These are phyloP conservation scores for Cercis canadensis DNA, from an alignment of 306 rosid species.

Conservation along the genomic window DNA sequence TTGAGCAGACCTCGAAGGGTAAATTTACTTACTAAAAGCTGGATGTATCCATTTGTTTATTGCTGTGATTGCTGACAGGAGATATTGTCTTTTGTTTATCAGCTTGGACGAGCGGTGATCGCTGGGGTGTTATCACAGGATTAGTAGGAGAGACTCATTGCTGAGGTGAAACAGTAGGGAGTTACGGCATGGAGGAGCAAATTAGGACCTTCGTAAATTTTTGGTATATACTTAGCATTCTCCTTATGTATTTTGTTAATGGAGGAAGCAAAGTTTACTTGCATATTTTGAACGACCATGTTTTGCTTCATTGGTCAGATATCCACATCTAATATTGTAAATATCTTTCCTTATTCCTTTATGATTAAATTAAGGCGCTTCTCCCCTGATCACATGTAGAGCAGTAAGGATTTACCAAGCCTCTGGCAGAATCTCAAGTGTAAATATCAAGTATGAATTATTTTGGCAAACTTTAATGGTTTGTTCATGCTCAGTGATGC, in stretches of 20 bases:
- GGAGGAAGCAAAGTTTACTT: too few species aligned
- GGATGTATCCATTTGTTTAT: conserved; percentile 2
- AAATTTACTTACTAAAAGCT: conserved; percentile 5
- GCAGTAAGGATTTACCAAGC: too few species aligned
- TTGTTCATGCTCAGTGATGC: too few species aligned
- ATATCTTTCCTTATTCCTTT: too few species aligned
- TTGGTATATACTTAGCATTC: not conserved
- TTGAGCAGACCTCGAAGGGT: conserved; percentile 74
- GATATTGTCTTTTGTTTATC: conserved; percentile 30
- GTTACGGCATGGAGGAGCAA: not conserved
- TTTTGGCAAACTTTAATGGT: too few species aligned
- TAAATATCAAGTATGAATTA: too few species aligned
- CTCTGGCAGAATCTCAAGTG: too few species aligned
- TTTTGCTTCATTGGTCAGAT: too few species aligned
- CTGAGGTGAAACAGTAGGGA: conserved; percentile 25
- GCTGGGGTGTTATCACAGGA: conserved; percentile 67
- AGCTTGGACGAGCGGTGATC: conserved; percentile 88
- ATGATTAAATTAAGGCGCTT: too few species aligned
- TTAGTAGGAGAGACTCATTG: conserved; percentile 50
- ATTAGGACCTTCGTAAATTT: not conserved
- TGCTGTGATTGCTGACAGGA: conserved; percentile 25
- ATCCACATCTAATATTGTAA: too few species aligned
- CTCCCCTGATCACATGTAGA: too few species aligned
- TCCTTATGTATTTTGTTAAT: not conserved
- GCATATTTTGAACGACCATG: too few species aligned